Base-by-base conservation (phyloP, 768 basidiomycete genomes). In the Paxillus ammoniavirescens region DNA sequence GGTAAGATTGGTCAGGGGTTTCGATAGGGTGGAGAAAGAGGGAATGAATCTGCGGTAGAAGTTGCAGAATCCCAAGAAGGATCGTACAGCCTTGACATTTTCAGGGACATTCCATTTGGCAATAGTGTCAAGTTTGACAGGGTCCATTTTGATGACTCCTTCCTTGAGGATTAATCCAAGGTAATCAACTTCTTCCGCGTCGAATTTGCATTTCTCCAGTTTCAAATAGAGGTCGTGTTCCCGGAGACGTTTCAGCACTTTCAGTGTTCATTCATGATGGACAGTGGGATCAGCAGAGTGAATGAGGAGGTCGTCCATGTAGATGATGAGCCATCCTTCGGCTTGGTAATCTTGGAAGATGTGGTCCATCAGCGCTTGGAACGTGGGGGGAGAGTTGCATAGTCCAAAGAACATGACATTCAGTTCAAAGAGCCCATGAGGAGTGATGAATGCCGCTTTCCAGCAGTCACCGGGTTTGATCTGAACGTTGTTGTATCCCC, bases 151-250 rank as follows among this genome's bases (percentile, higher is more conserved):
- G 42, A 59, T 52, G 28, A 47, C 40, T 5, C 40, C 40, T 12
- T 21, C 23, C 0, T 15, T 3, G 4, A 26, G 4, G 5, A 42
- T 26, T 21, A 58, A 8, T 1, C 43, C 43, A 15, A 43, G 8
- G 2, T 33, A 50, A 18, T 42, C 31, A n/a, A 31, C 17, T 7
- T 42, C 8, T 3, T 43, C 36, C 3, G 40, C 9, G 1, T 30
- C 23, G 13, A 50, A 50, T 6, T 30, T 31, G 42, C 42, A 42
- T 56, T 76, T 76, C 38, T 73, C 65, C 0, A 67, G 61, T 47
- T 72, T 71, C 18, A 69, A 57, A 46, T 53, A 74, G 2, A 80
- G 72, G 2, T 70, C 45, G 44, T 72, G 35, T 0, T 73, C 47
- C 8, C 54, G n/a, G 0, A 78, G 56, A 4, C 52, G 40, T 37